Conservation (phyloP, 306 rosid genomes). For the Cicer chorassanicum region DNA sequence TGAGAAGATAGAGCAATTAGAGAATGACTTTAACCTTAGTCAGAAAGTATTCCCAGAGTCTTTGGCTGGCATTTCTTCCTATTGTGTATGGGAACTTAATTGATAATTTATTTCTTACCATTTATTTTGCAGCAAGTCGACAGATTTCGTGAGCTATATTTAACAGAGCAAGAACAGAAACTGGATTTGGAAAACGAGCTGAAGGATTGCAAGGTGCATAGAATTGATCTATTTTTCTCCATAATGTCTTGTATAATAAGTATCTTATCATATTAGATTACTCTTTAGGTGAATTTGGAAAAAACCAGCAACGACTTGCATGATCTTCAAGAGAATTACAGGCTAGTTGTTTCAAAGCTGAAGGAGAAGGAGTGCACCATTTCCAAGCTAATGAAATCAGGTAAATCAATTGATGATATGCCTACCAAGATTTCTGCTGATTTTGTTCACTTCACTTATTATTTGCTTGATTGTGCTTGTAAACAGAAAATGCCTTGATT, state of each 20-base stretch:
- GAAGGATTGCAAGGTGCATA: constrained; percentile 72
- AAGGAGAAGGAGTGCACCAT: constrained; percentile 78
- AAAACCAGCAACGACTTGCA: constrained; percentile 58
- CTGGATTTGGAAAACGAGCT: constrained; percentile 73
- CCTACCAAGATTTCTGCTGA: not conserved
- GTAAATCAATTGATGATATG: constrained; percentile 47
- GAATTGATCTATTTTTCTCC: not conserved
- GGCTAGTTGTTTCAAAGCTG: constrained; percentile 58
- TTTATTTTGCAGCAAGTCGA: constrained; percentile 71
- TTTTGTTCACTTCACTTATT: constrained; percentile 32
- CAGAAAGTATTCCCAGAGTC: constrained; percentile 60
- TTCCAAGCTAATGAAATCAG: constrained; percentile 75
- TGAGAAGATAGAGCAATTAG: constrained; percentile 86
- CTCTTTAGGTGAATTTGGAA: constrained; percentile 66
- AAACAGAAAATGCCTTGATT: constrained; percentile 73
- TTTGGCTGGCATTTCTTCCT: constrained; percentile 31
- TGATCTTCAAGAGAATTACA: constrained; percentile 74
- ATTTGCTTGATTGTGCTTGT: constrained; percentile 34
- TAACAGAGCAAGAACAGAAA: constrained; percentile 79
- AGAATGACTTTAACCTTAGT: constrained; percentile 67
- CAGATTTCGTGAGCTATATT: constrained; percentile 72
- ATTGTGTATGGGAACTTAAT: constrained; percentile 1
- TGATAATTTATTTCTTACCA: constrained; percentile 30
- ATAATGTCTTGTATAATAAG: not conserved
- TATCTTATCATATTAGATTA: constrained; percentile 35